A percentile compares a stretch with the other conserved stretches of the same genome.
Evolutionary conservation across 495 filamentous ascomycete species (phyloP).

Genomic region (Cercophora scortea): DNA sequence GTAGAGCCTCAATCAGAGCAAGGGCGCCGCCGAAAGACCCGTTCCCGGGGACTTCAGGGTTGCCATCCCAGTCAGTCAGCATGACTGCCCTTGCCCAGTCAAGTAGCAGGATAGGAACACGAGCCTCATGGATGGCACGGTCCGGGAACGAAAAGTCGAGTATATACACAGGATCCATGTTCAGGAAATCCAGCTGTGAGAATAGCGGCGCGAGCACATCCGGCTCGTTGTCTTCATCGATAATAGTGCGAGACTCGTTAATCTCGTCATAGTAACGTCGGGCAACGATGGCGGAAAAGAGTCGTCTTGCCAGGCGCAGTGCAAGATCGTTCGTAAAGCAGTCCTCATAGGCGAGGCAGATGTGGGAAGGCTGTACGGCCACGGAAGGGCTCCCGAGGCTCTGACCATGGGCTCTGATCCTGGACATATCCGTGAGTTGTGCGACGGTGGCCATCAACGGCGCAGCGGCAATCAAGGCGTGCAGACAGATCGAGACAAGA

Average conservation of each 20-base stretch:
- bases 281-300: constrained; percentile 43
- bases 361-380: constrained; percentile 30
- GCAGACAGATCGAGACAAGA: constrained; percentile 44
- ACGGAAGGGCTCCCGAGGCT: constrained; percentile 26
- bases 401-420: constrained; percentile 40
- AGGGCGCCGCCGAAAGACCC: constrained; percentile 66
- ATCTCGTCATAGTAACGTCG: constrained; percentile 40
- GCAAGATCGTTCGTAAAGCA: constrained; percentile 44
- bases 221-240: constrained; percentile 18
- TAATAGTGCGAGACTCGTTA: constrained; percentile 18
- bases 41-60: constrained; percentile 56
- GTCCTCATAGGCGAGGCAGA: constrained; percentile 49
- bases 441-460: constrained; percentile 37
- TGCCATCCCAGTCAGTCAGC: constrained; percentile 70
- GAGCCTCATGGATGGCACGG: constrained; percentile 39
- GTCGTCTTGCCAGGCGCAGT: constrained; percentile 40
- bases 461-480: constrained; percentile 44
- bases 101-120: constrained; percentile 51
- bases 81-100: constrained; percentile 75
- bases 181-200: constrained; percentile 39
- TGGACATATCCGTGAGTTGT: constrained; percentile 43
- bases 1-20: constrained; percentile 65
- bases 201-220: constrained; percentile 41
- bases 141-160: constrained; percentile 41
- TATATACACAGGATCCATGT: constrained; percentile 27